Evolutionary conservation across 75 land plant genomes (phyloP), one percentile per base, ranked within the genome.

Genomic region (Pinus taeda): DNA sequence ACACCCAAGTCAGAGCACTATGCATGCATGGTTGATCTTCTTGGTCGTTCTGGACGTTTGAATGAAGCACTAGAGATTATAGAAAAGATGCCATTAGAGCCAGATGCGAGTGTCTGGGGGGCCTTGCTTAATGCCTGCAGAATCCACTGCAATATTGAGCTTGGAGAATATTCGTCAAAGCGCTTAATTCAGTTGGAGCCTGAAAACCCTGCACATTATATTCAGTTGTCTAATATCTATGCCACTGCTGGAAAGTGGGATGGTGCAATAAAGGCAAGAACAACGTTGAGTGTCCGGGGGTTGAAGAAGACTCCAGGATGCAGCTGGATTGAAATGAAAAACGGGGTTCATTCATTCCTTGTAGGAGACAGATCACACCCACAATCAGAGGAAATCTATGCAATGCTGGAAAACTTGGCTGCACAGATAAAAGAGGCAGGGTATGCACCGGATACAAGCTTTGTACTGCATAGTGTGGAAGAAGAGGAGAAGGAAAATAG

Each of bases 1-100:
- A 30, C 15, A 20, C 81, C 81, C 39, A 65, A 13, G 45, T 53
- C 37, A 57, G 71, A 77, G 21, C 81, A 64, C 39, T 77, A 26
- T 57, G 72, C 80, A 22, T 81, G 82, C 57, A 81, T 81, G 82
- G 81, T 81, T 24, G 82, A 81, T 42, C 80, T 81, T 20, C 57
- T 81, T 42, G 82, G 81, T 39, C 81, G 81, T 21, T 71, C 82
- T 37, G 80, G 80, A 8, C 69, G 57, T 21, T 21, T 81, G 15
- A 42, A 64, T 17, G 82, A 64, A 42, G 81, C 81, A 58, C 33
- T 37, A 42, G 45, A 49, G 24, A 49, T 79, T 4, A 78, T 81
- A 11, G 42, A 77, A 42, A 56, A 45, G 21, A 37, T 65, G 57
- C 57, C 81, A 2, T 15, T 30, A 13, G 55, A 53, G 15, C 61